Evolutionary conservation across 345 rosid genomes (phyloP), one percentile per base, ranked within the genome.

Genomic region (Hypericum androsaemum): DNA sequence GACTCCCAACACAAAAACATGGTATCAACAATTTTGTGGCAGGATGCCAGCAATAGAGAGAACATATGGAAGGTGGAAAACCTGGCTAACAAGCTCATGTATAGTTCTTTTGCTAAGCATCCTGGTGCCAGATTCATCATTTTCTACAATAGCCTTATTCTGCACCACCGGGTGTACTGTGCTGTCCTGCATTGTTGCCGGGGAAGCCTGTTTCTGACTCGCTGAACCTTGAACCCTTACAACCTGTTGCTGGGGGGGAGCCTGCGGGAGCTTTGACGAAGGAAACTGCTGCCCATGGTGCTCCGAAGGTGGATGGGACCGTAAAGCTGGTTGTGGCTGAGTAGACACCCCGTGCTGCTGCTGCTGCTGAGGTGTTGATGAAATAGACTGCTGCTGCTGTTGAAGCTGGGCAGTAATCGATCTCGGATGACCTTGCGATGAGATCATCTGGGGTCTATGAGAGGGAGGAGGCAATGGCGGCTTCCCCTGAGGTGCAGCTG

Each of bases 71-170:
- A 39, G 28, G 48, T 49, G 40, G 59, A 64, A 63, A 42, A 86
- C 96, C 96, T 92, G 98, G 68, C 71, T 74, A 64, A 88, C 79
- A 55, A 88, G 73, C 63, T 92, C 94, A 55, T 75, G 80, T 69
- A 92, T 85, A 67, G 82, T 88, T 77, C 98, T 76, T 81, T 92
- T 92, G 50, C 81, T 72, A 55, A 92, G 78, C 58, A 92, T 73
- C 64, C 86, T 74, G 61, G 64, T 71, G 52, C 81, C 74, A 66
- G 76, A 59, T 55, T 74, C 82, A 12, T 84, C 86, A 62, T 36
- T 74, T 62, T 85, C 95, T 36, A 57, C 48, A 54, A 58, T 63
- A 54, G 68, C 67, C 77, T 63, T 83, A 64, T 56, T 70, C 61
- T 71, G 82, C 47, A 56, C 68, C 52, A 56, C 75, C 40, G 77